Evolutionary conservation across 2,329 filamentous ascomycete species (phyloP).

Genomic region (Arthrobotrys conoides): DNA sequence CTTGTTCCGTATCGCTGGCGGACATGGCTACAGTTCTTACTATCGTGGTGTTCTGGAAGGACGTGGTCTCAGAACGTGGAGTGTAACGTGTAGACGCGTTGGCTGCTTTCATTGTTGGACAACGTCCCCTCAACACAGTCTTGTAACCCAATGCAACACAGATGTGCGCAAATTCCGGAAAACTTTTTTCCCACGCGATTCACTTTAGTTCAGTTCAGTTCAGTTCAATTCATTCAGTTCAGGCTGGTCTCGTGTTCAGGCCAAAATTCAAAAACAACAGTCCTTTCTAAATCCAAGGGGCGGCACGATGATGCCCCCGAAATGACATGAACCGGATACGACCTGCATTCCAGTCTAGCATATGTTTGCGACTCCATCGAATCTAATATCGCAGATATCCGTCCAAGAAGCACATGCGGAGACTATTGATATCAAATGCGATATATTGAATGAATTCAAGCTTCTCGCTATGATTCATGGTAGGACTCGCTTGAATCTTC

Average conservation of each 20-base stretch:
- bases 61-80: neutral
- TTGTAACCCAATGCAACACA: slow-evolving; percentile 30
- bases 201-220: too few relatives aligned
- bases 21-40: slow-evolving; percentile 36
- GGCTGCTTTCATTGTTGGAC: slow-evolving; percentile 9
- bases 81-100: slow-evolving; percentile 12
- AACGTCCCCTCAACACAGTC: slow-evolving; percentile 26
- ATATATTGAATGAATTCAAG: slow-evolving; percentile 1
- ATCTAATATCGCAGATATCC: slow-evolving; percentile 44
- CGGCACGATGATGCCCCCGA: slow-evolving; percentile 30
- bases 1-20: slow-evolving; percentile 44
- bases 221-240: too few relatives aligned
- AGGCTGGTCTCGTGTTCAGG: too few relatives aligned
- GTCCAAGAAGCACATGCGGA: slow-evolving; percentile 49
- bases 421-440: slow-evolving; percentile 34
- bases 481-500: slow-evolving; percentile 11
- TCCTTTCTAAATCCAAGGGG: neutral
- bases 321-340: slow-evolving; percentile 36
- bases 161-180: neutral
- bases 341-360: slow-evolving; percentile 12
- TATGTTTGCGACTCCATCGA: slow-evolving; percentile 22
- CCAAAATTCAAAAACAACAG: neutral
- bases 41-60: slow-evolving; percentile 2
- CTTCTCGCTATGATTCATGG: slow-evolving; percentile 1
- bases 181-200: slow-evolving; percentile 10